These are phyloP conservation scores for Aureobasidium sp. DNA, from an alignment of 2,329 filamentous ascomycete genomes.

Conservation along the genomic window DNA sequence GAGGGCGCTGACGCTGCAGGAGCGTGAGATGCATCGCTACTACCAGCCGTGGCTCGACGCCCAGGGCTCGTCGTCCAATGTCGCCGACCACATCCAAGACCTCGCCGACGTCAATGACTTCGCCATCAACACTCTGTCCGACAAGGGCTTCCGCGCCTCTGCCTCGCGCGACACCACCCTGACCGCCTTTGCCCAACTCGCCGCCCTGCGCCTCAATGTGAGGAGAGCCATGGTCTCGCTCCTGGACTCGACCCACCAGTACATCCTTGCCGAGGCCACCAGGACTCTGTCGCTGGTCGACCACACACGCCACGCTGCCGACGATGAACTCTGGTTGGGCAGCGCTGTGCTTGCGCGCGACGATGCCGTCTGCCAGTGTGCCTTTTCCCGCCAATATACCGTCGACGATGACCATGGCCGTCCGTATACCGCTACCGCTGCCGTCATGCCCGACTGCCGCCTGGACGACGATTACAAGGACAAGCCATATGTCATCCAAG, in stretches of 20 bases:
- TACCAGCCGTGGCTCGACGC: constrained; percentile 26
- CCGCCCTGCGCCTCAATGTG: constrained; percentile 31
- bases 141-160: constrained; percentile 23
- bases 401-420: constrained; percentile 4
- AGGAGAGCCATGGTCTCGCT: constrained; percentile 36
- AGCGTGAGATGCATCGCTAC: constrained; percentile 21
- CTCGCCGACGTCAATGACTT: constrained; percentile 9
- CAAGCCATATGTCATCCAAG: constrained; percentile 26
- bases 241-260: constrained; percentile 43
- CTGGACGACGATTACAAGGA: constrained; percentile 30
- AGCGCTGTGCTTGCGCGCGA: constrained; percentile 28
- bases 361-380: constrained; percentile 27
- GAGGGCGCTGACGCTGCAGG: constrained; percentile 17
- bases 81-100: constrained; percentile 20
- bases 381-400: constrained; percentile 1
- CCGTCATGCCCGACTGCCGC: constrained; percentile 24
- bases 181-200: constrained; percentile 32
- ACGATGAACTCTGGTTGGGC: constrained; percentile 32
- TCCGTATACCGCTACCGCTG: background rate
- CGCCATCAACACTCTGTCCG: constrained; percentile 19
- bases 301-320: constrained; percentile 27
- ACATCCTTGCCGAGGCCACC: constrained; percentile 45
- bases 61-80: constrained; percentile 22
- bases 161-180: constrained; percentile 30
- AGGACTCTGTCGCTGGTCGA: constrained; percentile 36